A percentile compares a stretch with the other conserved stretches of the same genome.
Evolutionary conservation across 2,329 filamentous ascomycete species (phyloP).

Genomic region (Sporothrix luriei): DNA sequence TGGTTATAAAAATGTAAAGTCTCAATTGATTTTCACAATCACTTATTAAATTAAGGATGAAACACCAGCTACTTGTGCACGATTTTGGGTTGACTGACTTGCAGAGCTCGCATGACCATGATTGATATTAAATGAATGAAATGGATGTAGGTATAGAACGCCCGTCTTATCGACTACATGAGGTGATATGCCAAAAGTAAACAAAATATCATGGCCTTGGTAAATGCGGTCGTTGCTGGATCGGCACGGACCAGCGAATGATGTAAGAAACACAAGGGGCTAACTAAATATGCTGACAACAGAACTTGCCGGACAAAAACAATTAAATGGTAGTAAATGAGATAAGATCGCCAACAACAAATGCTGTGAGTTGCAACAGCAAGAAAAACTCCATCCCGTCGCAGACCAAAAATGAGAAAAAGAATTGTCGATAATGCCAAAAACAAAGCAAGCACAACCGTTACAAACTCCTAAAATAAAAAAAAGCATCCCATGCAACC

Average conservation of each 20-base stretch:
- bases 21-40: too few relatives aligned
- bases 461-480: not conserved
- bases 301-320: conserved; percentile 11
- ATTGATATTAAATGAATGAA: too few relatives aligned
- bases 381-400: conserved; percentile 1
- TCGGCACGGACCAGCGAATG: not conserved
- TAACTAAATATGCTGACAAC: not conserved
- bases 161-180: not conserved
- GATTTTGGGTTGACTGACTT: too few relatives aligned
- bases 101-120: too few relatives aligned
- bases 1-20: too few relatives aligned
- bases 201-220: not conserved
- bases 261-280: conserved; percentile 7
- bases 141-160: conserved; percentile 12
- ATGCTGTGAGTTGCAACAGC: not conserved
- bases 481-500: not conserved
- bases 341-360: conserved; percentile 7
- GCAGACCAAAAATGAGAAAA: not conserved
- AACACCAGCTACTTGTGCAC: too few relatives aligned
- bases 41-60: too few relatives aligned
- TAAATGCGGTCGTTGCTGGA: not conserved
- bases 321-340: conserved; percentile 15
- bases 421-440: not conserved
- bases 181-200: conserved; percentile 2
- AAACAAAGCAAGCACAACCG: not conserved